phyloP scores from a whole-genome alignment of 371 early-diverging fungal genomes.

The Chytridium lagenaria region DNA sequence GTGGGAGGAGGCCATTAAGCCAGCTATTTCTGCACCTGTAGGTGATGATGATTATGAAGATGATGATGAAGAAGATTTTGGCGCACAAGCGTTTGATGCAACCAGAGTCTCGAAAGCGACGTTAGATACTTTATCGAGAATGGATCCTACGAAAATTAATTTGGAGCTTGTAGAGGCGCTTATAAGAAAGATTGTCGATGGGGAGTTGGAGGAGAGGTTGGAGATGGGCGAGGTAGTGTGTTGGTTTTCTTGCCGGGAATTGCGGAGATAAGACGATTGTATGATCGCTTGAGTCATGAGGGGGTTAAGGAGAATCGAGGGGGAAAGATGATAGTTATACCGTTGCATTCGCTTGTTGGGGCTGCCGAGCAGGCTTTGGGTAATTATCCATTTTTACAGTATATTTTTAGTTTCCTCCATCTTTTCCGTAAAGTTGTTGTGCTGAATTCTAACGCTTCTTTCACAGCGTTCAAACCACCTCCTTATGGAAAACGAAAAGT shows the following conservation, averaged over 20 bases:
- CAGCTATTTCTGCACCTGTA: no score
- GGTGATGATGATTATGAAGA: constrained; percentile 40
- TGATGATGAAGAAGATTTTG: constrained; percentile 38
- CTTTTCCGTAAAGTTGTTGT: no score
- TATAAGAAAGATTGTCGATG: constrained; percentile 57
- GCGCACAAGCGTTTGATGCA: constrained; percentile 36
- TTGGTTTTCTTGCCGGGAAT: constrained; percentile 89
- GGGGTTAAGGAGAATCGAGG: constrained; percentile 15
- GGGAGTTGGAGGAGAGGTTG: no score
- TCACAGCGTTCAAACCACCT: constrained; percentile 67
- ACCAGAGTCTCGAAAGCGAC: constrained; percentile 38
- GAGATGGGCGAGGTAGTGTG: constrained; percentile 56
- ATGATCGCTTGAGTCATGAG: constrained; percentile 30
- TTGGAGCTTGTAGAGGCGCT: constrained; percentile 71
- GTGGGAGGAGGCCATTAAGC: background rate
- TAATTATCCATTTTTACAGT: background rate
- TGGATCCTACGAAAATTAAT: constrained; percentile 72
- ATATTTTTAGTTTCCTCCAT: constrained; percentile 5
- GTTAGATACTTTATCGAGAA: constrained; percentile 29
- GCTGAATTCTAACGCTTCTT: no score
- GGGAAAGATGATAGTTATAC: constrained; percentile 34
- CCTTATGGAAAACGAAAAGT: constrained; percentile 73
- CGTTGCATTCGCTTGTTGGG: constrained; percentile 76
- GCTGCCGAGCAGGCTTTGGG: constrained; percentile 66
- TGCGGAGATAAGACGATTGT: constrained; percentile 62